Evolutionary conservation across 2,329 filamentous ascomycete genomes (phyloP), one percentile per base, ranked within the genome.

Genomic region (Dactylellina parvicollis): DNA sequence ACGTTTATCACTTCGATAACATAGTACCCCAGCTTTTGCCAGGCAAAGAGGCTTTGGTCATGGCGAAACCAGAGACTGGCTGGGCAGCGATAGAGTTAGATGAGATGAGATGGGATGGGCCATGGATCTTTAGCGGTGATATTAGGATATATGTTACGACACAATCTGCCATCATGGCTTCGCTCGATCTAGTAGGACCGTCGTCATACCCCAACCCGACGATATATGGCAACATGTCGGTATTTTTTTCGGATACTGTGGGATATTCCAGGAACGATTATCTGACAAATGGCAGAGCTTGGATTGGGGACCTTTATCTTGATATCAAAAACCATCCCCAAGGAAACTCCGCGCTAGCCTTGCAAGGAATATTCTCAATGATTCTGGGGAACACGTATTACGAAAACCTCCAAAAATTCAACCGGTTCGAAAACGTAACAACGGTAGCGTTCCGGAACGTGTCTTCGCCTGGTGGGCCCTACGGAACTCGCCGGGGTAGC

Each of bases 381-480:
- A 14, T 66, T 1, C 49, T 49, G 0, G 40, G 36, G 20, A 66
- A 24, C 14, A 38, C 50, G 5, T 66, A 55, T 12, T 66, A 55
- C 38, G 30, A 28, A 8, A 28, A 40, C 16, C 18, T 66, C 8
- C 32, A 40, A 52, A 16, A 30, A 18, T 26, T 62, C 7, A 20
- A 38, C 24, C 44, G 57, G n/a, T 18, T 42, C 3, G 44, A 50
- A 30, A 52, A 28, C 14, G 57, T 32, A 7, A 52, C 57, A 16
- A n/a, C 52, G 8, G 32, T 52, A 18, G n/a, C 8, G n/a, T 62
- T 62, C 20, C 32, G 12, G 20, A 62, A 62, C 30, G 22, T 62
- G 7, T 57, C 52, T 1, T 55, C 49, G 3, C 61, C 61, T 9
- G 61, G 61, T 7, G 61, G 61, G 1, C 61, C 52, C 24, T 66